Evolutionary conservation across 495 filamentous ascomycete species (phyloP).

Genomic region (Peziza echinospora): DNA sequence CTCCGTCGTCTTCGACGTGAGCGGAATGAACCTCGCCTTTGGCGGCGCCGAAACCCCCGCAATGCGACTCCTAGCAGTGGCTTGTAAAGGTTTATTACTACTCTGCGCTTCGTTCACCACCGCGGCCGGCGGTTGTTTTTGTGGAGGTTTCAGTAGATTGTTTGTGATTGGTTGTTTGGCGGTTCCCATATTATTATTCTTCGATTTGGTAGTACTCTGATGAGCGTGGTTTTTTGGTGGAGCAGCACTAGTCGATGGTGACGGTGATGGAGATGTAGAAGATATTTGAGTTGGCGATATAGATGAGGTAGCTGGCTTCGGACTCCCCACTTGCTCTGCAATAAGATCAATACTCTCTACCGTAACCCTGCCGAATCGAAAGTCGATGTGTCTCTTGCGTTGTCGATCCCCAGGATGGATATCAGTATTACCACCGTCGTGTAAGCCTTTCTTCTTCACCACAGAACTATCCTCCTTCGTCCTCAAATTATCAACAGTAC

Average conservation of each 20-base stretch:
- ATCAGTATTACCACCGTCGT: too few relatives aligned
- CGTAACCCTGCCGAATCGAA: conserved; percentile 38
- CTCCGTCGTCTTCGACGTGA: conserved; percentile 55
- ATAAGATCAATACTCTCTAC: conserved; percentile 52
- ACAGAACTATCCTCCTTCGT: too few relatives aligned
- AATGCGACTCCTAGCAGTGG: conserved; percentile 9
- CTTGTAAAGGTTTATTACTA: not conserved
- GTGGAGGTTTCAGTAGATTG: conserved; percentile 1
- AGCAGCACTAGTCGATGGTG: conserved; percentile 8
- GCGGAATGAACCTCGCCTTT: conserved; percentile 56
- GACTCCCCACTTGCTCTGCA: conserved; percentile 14
- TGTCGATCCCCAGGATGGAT: not conserved
- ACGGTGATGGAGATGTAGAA: too few relatives aligned
- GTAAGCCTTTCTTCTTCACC: too few relatives aligned
- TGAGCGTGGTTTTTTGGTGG: conserved; percentile 14
- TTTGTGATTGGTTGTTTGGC: not conserved
- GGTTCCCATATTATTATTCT: not conserved
- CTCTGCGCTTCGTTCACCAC: not conserved
- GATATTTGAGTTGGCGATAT: not conserved
- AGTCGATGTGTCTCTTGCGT: conserved; percentile 25
- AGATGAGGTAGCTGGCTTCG: not conserved
- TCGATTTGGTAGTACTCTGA: not conserved
- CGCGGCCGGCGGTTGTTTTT: conserved; percentile 1
- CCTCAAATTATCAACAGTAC: conserved; percentile 2
- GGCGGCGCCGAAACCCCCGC: conserved; percentile 27